Percentiles rank a stretch among this genome's conserved stretches.
Evolutionary conservation across 139 green algal genomes (phyloP).

Genomic region (Chloropicon primus): DNA sequence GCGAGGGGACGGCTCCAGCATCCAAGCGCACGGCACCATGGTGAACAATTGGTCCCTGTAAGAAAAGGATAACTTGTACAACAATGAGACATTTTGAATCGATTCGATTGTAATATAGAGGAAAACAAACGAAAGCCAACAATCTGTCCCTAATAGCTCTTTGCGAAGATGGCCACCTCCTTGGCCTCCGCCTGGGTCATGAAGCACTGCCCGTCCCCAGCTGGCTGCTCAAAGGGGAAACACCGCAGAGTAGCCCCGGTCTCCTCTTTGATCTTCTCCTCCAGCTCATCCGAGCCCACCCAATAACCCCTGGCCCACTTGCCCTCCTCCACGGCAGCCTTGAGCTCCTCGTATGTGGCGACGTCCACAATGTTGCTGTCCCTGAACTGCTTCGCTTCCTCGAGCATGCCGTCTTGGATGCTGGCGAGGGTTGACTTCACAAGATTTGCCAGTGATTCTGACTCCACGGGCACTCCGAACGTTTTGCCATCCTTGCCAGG

Average conservation of each 20-base stretch:
- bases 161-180: constrained; percentile 91
- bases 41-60: background rate
- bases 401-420: constrained; percentile 44
- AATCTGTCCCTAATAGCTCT: constrained; percentile 64
- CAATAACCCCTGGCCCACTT: background rate
- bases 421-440: constrained; percentile 41
- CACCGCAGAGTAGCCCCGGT: constrained; percentile 81
- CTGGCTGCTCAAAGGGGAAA: constrained; percentile 88
- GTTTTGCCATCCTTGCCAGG: constrained; percentile 90
- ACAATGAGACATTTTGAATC: too few species aligned
- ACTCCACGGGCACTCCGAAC: constrained; percentile 66
- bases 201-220: constrained; percentile 54
- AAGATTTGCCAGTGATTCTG: constrained; percentile 36
- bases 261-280: constrained; percentile 86
- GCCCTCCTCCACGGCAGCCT: constrained; percentile 56
- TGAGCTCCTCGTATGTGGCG: constrained; percentile 76
- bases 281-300: constrained; percentile 8
- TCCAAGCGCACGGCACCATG: too few species aligned
- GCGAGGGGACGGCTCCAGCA: too few species aligned
- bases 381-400: constrained; percentile 64
- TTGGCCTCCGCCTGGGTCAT: constrained; percentile 51
- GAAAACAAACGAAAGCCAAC: too few species aligned
- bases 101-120: background rate
- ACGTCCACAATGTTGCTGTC: constrained; percentile 95
- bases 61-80: background rate